phyloP scores from a whole-genome alignment of 1,284 basidiomycete species.

The Volvariella volvacea region DNA sequence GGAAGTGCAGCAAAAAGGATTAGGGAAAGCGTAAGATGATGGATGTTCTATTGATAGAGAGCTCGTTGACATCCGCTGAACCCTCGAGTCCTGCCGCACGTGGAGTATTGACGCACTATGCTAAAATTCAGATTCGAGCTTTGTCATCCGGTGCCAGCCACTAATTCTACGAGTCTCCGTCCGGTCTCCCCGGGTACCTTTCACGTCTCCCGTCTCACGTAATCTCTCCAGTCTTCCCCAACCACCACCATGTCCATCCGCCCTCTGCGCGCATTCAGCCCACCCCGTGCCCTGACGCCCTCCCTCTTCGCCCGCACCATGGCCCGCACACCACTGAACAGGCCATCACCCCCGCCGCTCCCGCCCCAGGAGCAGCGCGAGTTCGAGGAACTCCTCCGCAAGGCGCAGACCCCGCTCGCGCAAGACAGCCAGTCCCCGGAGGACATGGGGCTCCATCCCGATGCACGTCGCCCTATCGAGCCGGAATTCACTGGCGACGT shows the following conservation, averaged over 20 bases:
- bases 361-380: constrained; percentile 65
- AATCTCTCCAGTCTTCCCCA: no score
- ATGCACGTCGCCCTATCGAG: constrained; percentile 49
- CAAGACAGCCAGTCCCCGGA: constrained; percentile 22
- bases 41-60: constrained; percentile 1
- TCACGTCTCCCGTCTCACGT: no score
- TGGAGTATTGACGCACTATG: no score
- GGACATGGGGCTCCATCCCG: constrained; percentile 54
- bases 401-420: constrained; percentile 43
- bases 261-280: not conserved
- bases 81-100: no score
- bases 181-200: no score
- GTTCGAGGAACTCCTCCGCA: constrained; percentile 67
- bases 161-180: no score
- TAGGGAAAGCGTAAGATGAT: not conserved
- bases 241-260: constrained; percentile 3
- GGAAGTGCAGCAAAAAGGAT: not conserved
- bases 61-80: no score
- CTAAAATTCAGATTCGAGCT: no score
- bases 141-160: no score
- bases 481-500: constrained; percentile 69
- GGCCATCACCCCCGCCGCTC: constrained; percentile 65
- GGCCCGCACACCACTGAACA: constrained; percentile 32
- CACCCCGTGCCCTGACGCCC: not conserved
- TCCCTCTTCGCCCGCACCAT: not conserved